Evolutionary conservation across 179 eudicot species (phyloP).

Genomic region (Corrigiola litoralis): DNA sequence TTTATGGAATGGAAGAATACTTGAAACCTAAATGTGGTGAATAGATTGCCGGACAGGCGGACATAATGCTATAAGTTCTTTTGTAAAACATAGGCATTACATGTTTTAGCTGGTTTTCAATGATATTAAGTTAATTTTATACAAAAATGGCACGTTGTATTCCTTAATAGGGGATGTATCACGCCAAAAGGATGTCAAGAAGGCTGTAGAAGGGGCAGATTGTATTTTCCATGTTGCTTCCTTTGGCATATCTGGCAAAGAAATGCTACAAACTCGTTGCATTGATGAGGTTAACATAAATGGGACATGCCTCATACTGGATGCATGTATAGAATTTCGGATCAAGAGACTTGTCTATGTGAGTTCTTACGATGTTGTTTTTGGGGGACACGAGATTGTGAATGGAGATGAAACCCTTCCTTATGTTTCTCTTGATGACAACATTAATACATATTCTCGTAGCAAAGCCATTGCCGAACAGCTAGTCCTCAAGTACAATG

Average conservation of each 20-base stretch:
- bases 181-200: constrained; percentile 49
- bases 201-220: constrained; percentile 60
- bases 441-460: constrained; percentile 68
- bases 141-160: neutral
- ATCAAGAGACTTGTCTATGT: constrained; percentile 68
- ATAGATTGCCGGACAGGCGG: no score
- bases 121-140: no score
- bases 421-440: constrained; percentile 58
- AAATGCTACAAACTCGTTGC: constrained; percentile 70
- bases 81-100: no score
- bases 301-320: constrained; percentile 65
- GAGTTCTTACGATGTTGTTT: constrained; percentile 74
- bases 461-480: constrained; percentile 86
- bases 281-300: constrained; percentile 61
- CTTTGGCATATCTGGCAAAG: constrained; percentile 85
- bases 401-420: constrained; percentile 73
- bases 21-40: no score
- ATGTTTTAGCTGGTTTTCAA: no score
- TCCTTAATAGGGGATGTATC: constrained; percentile 52
- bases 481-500: constrained; percentile 69
- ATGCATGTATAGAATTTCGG: constrained; percentile 54
- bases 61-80: no score
- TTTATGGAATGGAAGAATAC: no score
- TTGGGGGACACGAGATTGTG: constrained; percentile 66
- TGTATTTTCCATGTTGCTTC: constrained; percentile 89